Evolutionary conservation across 2,329 filamentous ascomycete genomes (phyloP), one percentile per base, ranked within the genome.

Genomic region (Stagonosporopsis cucurbitacearum): DNA sequence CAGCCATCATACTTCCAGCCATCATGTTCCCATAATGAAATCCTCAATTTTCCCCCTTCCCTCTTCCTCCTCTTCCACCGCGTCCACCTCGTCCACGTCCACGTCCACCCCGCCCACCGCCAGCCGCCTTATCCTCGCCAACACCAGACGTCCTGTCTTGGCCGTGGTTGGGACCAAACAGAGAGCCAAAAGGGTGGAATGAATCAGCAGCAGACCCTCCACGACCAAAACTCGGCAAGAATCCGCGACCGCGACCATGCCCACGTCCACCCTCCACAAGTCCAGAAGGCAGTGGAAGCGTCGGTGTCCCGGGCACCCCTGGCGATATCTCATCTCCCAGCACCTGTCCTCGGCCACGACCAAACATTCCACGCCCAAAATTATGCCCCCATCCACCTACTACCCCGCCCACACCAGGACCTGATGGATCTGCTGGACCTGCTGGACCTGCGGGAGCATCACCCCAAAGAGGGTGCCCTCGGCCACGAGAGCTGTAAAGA

Each of bases 11-110:
- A 12, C n/a, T n/a, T n/a, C n/a, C 8, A 33, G 15, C 4, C 25
- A 30, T 22, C 33, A 40, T 17, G 5, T 7, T 20, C 33, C 23
- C 23, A 28, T 23, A 5, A 2, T 40, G 4, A 44, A 15, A 19
- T 30, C 41, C 13, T 37, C 43, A 20, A 23, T 12, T 47, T n/a
- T n/a, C n/a, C n/a, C n/a, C n/a, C n/a, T 43, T 43, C 15, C 42
- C 42, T 30, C 44, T 15, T 4, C 37, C 51, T 22, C 44, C 50
- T 17, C 30, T n/a, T 8, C 40, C 32, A 6, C 41, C 49, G 2
- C 32, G 23, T 30, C 48, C 48, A 12, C 48, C 48, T 28, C 49
- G 41, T 6, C 49, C 49, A 19, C 48, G n/a, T n/a, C n/a, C 26
- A 2, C 20, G 20, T 2, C 37, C 37, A 23, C 23, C 35, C 4